Percentiles rank a stretch among this genome's conserved stretches.
Conservation (phyloP, 768 basidiomycete species). For the Suillus americanus region DNA sequence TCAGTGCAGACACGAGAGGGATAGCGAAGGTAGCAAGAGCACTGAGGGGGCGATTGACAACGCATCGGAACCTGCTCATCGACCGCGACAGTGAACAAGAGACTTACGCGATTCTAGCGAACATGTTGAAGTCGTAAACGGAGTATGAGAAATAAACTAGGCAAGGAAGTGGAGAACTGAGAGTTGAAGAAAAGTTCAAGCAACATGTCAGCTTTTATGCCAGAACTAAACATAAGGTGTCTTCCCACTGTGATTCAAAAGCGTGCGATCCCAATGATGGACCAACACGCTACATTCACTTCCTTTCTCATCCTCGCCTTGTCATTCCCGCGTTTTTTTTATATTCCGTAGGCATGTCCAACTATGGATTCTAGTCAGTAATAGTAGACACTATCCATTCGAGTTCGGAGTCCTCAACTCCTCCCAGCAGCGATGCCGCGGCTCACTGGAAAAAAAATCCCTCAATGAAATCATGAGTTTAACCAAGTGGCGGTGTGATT, state of each 20-base stretch:
- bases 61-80: conserved; percentile 2
- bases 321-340: conserved; percentile 9
- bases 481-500: neutral
- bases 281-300: conserved; percentile 7
- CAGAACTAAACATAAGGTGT: neutral
- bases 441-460: conserved; percentile 6
- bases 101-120: conserved; percentile 47
- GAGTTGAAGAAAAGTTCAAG: conserved; percentile 7
- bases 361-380: conserved; percentile 4
- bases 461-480: neutral
- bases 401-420: conserved; percentile 7
- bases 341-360: conserved; percentile 7
- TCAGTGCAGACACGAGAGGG: conserved; percentile 45
- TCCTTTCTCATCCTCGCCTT: conserved; percentile 15
- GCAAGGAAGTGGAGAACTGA: conserved; percentile 21
- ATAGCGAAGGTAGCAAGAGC: conserved; percentile 47
- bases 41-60: conserved; percentile 32
- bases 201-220: conserved; percentile 19
- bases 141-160: conserved; percentile 11
- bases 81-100: neutral
- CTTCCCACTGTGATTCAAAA: conserved; percentile 20
- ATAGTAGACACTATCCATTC: conserved; percentile 12
- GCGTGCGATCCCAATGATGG: conserved; percentile 21
- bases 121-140: conserved; percentile 42
- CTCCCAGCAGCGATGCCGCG: conserved; percentile 9